Conservation (phyloP, 1,284 basidiomycete genomes). For the Boletus semigastroideus region DNA sequence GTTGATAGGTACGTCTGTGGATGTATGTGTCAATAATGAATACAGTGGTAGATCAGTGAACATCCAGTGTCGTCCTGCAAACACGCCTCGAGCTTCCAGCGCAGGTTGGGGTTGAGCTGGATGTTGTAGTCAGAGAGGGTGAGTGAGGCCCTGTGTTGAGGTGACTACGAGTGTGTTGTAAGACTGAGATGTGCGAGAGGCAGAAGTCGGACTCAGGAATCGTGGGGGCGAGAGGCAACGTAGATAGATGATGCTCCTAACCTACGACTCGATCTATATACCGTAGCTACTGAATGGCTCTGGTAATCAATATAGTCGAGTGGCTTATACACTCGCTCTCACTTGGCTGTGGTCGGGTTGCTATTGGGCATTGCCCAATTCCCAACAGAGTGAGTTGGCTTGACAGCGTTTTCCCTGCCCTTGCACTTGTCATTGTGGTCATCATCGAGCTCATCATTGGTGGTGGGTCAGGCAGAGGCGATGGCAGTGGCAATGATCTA, state of each 20-base stretch:
- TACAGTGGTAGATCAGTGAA: neutral
- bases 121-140: constrained; percentile 65
- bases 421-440: constrained; percentile 4
- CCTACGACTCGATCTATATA: too few species aligned
- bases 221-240: too few species aligned
- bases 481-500: too few species aligned
- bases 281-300: too few species aligned
- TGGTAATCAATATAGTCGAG: too few species aligned
- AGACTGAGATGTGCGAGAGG: too few species aligned
- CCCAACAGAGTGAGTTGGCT: constrained; percentile 4
- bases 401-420: constrained; percentile 20
- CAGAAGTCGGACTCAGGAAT: too few species aligned
- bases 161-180: constrained; percentile 15
- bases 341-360: too few species aligned
- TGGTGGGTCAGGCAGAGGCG: constrained; percentile 6
- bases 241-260: too few species aligned
- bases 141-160: constrained; percentile 45
- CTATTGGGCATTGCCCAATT: too few species aligned
- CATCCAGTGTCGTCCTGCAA: constrained; percentile 39
- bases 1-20: constrained; percentile 57
- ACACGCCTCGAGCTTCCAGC: constrained; percentile 44
- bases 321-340: too few species aligned
- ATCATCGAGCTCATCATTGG: constrained; percentile 12
- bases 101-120: constrained; percentile 56
- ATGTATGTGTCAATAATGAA: neutral